Conservation (phyloP, 805 yeast species). For the Myxozyma neotropica region DNA sequence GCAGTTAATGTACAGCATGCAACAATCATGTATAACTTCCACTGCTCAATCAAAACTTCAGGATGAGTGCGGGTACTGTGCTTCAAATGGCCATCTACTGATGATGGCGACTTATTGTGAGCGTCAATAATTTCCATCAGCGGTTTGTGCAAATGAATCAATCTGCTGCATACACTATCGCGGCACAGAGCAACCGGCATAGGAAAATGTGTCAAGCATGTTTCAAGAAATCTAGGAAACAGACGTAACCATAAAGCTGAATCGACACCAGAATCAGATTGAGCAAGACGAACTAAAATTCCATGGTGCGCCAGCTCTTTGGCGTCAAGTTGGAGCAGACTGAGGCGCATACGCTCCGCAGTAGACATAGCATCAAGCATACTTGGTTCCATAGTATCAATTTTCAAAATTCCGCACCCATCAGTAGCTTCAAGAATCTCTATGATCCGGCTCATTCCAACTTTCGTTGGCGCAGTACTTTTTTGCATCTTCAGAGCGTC, state of each 20-base stretch:
- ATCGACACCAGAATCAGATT: conserved; percentile 92
- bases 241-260: conserved; percentile 94
- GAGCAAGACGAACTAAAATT: conserved; percentile 75
- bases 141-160: conserved; percentile 68
- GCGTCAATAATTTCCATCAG: conserved; percentile 40
- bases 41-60: conserved; percentile 75
- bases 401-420: conserved; percentile 58
- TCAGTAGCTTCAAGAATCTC: conserved; percentile 75
- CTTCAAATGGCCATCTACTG: conserved; percentile 24
- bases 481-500: conserved; percentile 34
- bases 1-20: conserved; percentile 91
- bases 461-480: conserved; percentile 14
- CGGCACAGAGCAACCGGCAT: conserved; percentile 92
- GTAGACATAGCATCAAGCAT: conserved; percentile 53
- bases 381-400: background rate
- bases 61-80: conserved; percentile 43
- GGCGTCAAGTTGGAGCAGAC: conserved; percentile 55
- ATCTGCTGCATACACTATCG: conserved; percentile 81
- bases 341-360: conserved; percentile 75
- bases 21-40: conserved; percentile 85
- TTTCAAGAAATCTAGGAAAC: conserved; percentile 72
- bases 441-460: conserved; percentile 48
- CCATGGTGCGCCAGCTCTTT: conserved; percentile 50
- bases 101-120: conserved; percentile 25
- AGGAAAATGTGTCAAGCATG: conserved; percentile 80